A percentile compares a stretch with the other conserved stretches of the same genome.
Conservation (phyloP, 495 filamentous ascomycete species). For the Podospora didyma region DNA sequence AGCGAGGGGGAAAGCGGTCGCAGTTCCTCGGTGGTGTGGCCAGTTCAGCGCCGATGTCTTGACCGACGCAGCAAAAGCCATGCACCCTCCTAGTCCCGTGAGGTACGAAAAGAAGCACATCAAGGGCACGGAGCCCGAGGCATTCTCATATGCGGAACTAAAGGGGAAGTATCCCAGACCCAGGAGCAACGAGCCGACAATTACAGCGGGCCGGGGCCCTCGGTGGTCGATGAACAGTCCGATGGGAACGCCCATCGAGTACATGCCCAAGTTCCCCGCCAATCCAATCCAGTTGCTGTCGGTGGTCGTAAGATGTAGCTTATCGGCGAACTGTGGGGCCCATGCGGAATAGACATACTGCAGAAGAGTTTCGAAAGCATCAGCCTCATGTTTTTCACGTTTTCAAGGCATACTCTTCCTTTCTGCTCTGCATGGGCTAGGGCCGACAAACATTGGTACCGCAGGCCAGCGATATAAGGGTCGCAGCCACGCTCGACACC, state of each 20-base stretch:
- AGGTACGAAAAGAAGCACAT: slow-evolving; percentile 80
- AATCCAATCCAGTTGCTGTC: slow-evolving; percentile 86
- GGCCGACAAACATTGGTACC: slow-evolving; percentile 72
- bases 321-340: slow-evolving; percentile 89
- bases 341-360: slow-evolving; percentile 99
- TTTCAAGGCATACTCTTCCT: neutral
- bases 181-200: slow-evolving; percentile 68
- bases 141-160: slow-evolving; percentile 57
- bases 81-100: slow-evolving; percentile 82
- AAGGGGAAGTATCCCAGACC: slow-evolving; percentile 79
- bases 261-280: slow-evolving; percentile 95
- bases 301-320: slow-evolving; percentile 80
- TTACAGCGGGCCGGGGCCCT: slow-evolving; percentile 72
- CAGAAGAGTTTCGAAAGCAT: slow-evolving; percentile 12
- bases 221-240: slow-evolving; percentile 82
- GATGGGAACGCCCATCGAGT: slow-evolving; percentile 82
- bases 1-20: slow-evolving; percentile 87
- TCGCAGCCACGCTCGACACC: slow-evolving; percentile 79
- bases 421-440: neutral
- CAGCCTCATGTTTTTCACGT: neutral
- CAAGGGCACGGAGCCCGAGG: slow-evolving; percentile 61
- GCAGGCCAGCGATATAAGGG: slow-evolving; percentile 79
- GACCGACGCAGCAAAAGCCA: slow-evolving; percentile 79
- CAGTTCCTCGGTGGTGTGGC: slow-evolving; percentile 85
- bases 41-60: slow-evolving; percentile 91